Evolutionary conservation across 495 filamentous ascomycete genomes (phyloP).

Genomic region (Neurospora hispaniola): DNA sequence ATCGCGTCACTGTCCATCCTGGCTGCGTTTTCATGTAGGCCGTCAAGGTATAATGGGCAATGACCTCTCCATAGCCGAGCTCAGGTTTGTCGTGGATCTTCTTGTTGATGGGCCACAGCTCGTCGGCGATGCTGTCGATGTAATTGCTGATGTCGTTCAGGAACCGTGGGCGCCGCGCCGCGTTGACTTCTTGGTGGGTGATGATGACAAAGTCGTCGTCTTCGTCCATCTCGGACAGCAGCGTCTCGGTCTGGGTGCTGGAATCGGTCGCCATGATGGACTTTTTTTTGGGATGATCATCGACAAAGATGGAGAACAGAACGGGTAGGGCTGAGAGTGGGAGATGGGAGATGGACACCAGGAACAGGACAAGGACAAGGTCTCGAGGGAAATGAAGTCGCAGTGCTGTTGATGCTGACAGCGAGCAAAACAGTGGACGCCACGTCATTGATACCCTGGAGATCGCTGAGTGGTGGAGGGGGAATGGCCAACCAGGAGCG

Average conservation of each 20-base stretch:
- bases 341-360: neutral
- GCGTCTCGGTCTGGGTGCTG: neutral
- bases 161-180: conserved; percentile 7
- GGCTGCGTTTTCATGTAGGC: conserved; percentile 39
- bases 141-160: conserved; percentile 27
- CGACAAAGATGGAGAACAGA: neutral
- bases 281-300: neutral
- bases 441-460: neutral
- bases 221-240: neutral
- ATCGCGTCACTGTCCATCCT: conserved; percentile 47
- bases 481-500: neutral
- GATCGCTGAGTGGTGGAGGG: neutral
- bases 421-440: neutral
- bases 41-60: conserved; percentile 47
- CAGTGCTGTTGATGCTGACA: neutral
- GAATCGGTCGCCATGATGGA: neutral
- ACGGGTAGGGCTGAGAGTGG: neutral
- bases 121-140: conserved; percentile 25
- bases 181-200: conserved; percentile 12
- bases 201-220: conserved; percentile 2
- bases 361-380: neutral
- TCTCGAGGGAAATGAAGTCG: neutral
- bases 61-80: conserved; percentile 45
- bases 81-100: conserved; percentile 55
- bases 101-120: conserved; percentile 32